Base-by-base conservation (phyloP, 2,329 filamentous ascomycete genomes). In the Simplicillium sp. region DNA sequence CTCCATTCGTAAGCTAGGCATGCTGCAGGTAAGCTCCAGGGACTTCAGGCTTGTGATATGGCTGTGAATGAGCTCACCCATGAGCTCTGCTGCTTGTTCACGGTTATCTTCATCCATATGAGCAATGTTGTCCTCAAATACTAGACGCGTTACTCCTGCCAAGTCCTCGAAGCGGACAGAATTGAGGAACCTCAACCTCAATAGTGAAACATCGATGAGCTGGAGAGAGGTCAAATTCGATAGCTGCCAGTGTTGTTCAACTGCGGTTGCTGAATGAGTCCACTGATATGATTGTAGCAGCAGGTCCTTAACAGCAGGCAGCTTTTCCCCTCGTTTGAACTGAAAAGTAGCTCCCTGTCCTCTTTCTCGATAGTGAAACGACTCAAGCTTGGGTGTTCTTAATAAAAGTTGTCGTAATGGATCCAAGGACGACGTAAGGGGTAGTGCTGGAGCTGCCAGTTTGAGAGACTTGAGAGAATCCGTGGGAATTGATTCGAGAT, bases 271-370 rank as follows among this genome's bases (percentile, higher is more conserved):
- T 1, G 52, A 53, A 45, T 73, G 70, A 9, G 60, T 54, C 70
- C 70, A 73, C 53, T 72, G 64, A 46, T 74, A 73, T 2, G 65
- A 70, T 37, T 60, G 61, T 31, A 74, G 52, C 2, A 50, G 53
- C 3, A 73, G 53, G 7, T 66, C 59, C 15, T 48, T 49, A 5
- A 73, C 49, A 0, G 68, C 52, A 2, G 70, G 69, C 17, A 73
- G 50, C 11, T 64, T 56, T 41, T 73, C 68, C 14, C 50, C 53
- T 0, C 44, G 45, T 0, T 40, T 32, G 28, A 73, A 71, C 3
- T 44, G 44, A 47, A 73, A 71, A 35, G 55, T 61, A 12, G 62
- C 67, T 3, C 68, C 67, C 40, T 68, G 65, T 2, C 67, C 67
- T 11, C 62, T 51, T 40, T 69, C 67, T 25, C 61, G 52, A 46